Evolutionary conservation across 176 grass and related monocot genomes (phyloP).

Genomic region (Zoysia japonica): DNA sequence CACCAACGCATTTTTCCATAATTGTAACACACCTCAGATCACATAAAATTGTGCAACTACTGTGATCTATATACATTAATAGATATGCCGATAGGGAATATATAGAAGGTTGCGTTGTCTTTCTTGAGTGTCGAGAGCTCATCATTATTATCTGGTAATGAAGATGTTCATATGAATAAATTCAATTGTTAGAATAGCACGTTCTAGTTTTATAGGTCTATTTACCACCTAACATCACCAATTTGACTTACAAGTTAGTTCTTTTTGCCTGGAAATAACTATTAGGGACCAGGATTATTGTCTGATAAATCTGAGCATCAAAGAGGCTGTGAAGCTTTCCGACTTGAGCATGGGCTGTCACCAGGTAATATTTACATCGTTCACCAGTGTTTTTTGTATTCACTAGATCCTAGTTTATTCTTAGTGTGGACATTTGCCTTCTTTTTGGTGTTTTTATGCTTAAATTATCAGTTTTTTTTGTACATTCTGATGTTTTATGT

Average conservation of each 20-base stretch:
- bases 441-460: slow-evolving; percentile 13
- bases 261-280: slow-evolving; percentile 16
- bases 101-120: neutral
- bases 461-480: neutral
- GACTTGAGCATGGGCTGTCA: slow-evolving; percentile 54
- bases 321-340: slow-evolving; percentile 67
- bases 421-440: neutral
- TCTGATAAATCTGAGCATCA: slow-evolving; percentile 58
- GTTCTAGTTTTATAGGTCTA: neutral
- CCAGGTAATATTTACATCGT: slow-evolving; percentile 51
- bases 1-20: slow-evolving; percentile 8
- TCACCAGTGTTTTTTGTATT: slow-evolving; percentile 12
- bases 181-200: slow-evolving; percentile 18
- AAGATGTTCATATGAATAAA: slow-evolving; percentile 23
- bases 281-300: slow-evolving; percentile 43
- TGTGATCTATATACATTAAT: slow-evolving; percentile 9
- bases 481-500: neutral
- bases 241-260: slow-evolving; percentile 37
- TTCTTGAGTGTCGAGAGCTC: neutral
- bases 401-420: neutral
- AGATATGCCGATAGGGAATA: slow-evolving; percentile 10
- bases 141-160: slow-evolving; percentile 18
- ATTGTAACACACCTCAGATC: neutral
- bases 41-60: neutral
- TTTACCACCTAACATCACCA: slow-evolving; percentile 6